phyloP scores from a whole-genome alignment of 768 basidiomycete species.

The Leccinum rimulosum region DNA sequence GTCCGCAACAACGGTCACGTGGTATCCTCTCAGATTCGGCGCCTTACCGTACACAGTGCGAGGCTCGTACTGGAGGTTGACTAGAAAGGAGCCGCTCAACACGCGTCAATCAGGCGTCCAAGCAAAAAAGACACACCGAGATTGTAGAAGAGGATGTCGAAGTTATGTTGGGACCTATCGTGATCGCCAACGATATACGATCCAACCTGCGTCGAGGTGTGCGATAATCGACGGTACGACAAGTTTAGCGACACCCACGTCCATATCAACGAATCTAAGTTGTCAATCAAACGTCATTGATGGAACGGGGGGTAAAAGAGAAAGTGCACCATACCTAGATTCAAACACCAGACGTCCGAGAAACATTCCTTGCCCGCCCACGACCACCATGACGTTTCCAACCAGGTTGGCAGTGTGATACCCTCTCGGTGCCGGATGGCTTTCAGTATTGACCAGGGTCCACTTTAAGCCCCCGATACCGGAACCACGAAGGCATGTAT shows the following conservation, averaged over 20 bases:
- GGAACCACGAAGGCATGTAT: constrained; percentile 22
- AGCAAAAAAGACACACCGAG: constrained; percentile 55
- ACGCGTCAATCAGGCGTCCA: neutral
- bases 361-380: constrained; percentile 90
- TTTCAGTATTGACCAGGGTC: constrained; percentile 56
- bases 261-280: constrained; percentile 30
- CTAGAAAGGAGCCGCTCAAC: constrained; percentile 37
- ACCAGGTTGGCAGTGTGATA: constrained; percentile 92
- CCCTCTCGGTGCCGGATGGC: constrained; percentile 66
- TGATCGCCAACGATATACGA: constrained; percentile 90
- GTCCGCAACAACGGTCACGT: constrained; percentile 78
- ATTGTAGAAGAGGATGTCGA: constrained; percentile 80
- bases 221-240: constrained; percentile 65
- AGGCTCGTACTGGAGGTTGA: constrained; percentile 80
- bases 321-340: constrained; percentile 61
- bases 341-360: constrained; percentile 82
- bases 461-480: constrained; percentile 42
- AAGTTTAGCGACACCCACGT: constrained; percentile 23
- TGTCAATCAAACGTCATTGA: neutral
- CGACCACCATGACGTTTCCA: constrained; percentile 79
- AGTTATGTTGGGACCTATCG: constrained; percentile 70
- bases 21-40: constrained; percentile 80
- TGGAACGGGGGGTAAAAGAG: neutral
- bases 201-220: constrained; percentile 87
- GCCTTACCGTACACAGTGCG: constrained; percentile 65